Evolutionary conservation across 2,329 filamentous ascomycete species (phyloP), one percentile per base, ranked within the genome.

Genomic region (Catunica adiposa): DNA sequence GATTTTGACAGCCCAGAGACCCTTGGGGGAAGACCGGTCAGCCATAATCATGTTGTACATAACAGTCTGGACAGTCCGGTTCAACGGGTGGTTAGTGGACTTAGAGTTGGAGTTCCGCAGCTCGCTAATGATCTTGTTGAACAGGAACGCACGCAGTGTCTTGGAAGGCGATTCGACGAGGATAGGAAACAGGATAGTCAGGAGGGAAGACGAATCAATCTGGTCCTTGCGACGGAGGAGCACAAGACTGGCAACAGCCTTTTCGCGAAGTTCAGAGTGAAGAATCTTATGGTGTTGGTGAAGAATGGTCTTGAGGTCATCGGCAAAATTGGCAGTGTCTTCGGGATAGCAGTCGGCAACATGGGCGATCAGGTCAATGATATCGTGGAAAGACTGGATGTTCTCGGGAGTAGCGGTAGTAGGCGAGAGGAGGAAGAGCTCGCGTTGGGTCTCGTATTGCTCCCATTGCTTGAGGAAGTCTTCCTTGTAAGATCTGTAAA

Each of bases 1-100:
- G 61, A 98, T 78, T 69, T 96, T 96, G 59, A 96, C 88, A 2
- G 92, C 89, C 92, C 92, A 98, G 52, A 98, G 76, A 3, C 86
- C 88, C 64, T 94, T 92, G 1, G 86, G 77, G 0, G 89, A 94
- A 7, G 84, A 76, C 44, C 85, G 81, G 67, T 98, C 90, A 2
- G 85, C 86, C 15, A 86, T 87, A 47, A 97, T 79, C 23, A 97
- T 76, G 67, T 95, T 95, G 73, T 88, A 94, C 26, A 97, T 79
- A 11, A 94, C 87, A 2, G 86, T 94, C 68, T 98, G 92, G 58
- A 97, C 85, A 2, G 86, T 92, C 54, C 86, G 81, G 69, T 98
- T 98, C 54, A 98, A 78, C 56, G 83, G 86, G 71, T 98, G 92
- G 65, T 98, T 96, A 56, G 80, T 90, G 8, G 82, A 71, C 69